These are phyloP conservation scores for Solanum rostratum DNA, from an alignment of 257 asterid species.

Conservation along the genomic window DNA sequence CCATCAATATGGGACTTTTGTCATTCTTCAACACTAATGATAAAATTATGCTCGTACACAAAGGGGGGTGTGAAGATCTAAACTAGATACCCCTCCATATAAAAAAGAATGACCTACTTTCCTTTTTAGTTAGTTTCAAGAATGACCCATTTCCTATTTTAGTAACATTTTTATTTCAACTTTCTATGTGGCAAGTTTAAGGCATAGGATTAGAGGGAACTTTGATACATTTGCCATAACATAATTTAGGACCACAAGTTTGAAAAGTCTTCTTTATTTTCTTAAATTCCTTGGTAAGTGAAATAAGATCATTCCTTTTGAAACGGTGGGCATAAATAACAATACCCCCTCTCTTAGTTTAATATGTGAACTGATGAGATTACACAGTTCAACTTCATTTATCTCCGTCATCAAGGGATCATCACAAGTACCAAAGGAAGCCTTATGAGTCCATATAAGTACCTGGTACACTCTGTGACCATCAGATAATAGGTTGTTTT, in stretches of 20 bases:
- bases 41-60: not conserved
- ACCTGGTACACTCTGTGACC: constrained; percentile 95
- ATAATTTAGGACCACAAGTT: no score
- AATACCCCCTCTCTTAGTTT: not conserved
- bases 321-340: not conserved
- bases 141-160: no score
- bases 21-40: not conserved
- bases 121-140: no score
- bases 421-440: not conserved
- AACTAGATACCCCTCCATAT: not conserved
- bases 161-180: no score
- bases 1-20: no score
- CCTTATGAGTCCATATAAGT: constrained; percentile 1
- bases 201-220: no score
- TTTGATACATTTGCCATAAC: no score
- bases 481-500: constrained; percentile 84
- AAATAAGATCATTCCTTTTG: no score
- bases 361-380: not conserved
- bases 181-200: no score
- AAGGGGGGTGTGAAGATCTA: not conserved
- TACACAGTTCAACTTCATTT: not conserved
- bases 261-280: no score
- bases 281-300: no score
- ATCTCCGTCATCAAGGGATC: not conserved
- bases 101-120: no score